phyloP scores from a whole-genome alignment of 305 asterid genomes.

The Fraxinus greggii region DNA sequence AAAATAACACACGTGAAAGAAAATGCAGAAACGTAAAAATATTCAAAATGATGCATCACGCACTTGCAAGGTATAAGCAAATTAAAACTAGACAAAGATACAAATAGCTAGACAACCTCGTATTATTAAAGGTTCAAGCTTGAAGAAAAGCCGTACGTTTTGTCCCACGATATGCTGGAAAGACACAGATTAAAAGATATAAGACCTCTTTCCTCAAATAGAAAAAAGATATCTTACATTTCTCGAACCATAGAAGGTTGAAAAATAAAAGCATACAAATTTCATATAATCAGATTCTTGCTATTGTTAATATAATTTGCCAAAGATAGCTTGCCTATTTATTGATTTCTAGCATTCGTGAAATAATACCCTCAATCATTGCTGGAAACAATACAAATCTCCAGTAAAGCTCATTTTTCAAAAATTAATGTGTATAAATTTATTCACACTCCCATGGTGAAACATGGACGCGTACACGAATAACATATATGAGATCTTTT shows the following conservation, averaged over 20 bases:
- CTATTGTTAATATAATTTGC: background rate
- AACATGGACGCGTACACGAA: background rate
- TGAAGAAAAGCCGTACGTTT: background rate
- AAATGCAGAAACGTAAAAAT: background rate
- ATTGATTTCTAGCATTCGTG: background rate
- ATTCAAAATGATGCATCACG: background rate
- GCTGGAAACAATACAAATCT: background rate
- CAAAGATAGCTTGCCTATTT: background rate
- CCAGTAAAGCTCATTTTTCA: background rate
- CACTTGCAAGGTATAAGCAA: background rate
- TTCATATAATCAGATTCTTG: background rate
- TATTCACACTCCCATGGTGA: background rate
- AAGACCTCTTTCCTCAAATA: background rate
- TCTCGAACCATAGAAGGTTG: background rate
- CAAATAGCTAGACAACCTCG: background rate
- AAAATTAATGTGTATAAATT: background rate
- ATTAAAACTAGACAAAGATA: background rate
- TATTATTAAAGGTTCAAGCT: background rate
- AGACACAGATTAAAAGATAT: too few species aligned
- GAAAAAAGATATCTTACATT: background rate
- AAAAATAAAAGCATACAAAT: background rate
- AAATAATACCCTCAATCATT: background rate
- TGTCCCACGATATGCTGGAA: background rate
- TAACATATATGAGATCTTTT: background rate
- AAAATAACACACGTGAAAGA: background rate